Conservation (phyloP, 768 basidiomycete species). For the Imleria badia region DNA sequence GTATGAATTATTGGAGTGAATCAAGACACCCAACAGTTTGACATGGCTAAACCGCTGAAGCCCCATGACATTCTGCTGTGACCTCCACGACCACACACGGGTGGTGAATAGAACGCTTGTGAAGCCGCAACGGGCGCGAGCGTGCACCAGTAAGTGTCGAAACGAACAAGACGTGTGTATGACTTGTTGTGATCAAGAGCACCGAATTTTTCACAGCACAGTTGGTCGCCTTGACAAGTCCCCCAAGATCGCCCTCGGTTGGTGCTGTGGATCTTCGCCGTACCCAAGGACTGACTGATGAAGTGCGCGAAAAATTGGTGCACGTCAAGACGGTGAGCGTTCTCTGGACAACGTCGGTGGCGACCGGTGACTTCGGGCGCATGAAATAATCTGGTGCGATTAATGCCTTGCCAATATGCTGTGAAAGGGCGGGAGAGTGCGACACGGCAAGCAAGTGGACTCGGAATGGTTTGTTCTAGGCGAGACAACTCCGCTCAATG, state of each 20-base stretch:
- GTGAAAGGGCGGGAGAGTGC: neutral
- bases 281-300: neutral
- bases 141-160: slow-evolving; percentile 24
- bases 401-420: neutral
- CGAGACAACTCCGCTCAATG: slow-evolving; percentile 22
- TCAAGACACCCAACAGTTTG: slow-evolving; percentile 28
- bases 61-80: slow-evolving; percentile 2
- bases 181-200: slow-evolving; percentile 22
- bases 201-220: slow-evolving; percentile 29
- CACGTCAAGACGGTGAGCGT: slow-evolving; percentile 13
- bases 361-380: neutral
- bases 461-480: neutral
- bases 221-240: slow-evolving; percentile 10
- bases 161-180: slow-evolving; percentile 19
- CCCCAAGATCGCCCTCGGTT: slow-evolving; percentile 3
- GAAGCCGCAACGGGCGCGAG: slow-evolving; percentile 16
- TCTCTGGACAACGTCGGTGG: neutral
- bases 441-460: neutral
- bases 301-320: neutral
- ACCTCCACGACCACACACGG: neutral
- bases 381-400: slow-evolving; percentile 9
- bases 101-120: slow-evolving; percentile 15
- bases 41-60: slow-evolving; percentile 5
- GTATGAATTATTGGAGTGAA: slow-evolving; percentile 28
- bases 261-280: slow-evolving; percentile 6